phyloP scores from a whole-genome alignment of 1,139 yeast genomes.

The Diutina mesorugosa region DNA sequence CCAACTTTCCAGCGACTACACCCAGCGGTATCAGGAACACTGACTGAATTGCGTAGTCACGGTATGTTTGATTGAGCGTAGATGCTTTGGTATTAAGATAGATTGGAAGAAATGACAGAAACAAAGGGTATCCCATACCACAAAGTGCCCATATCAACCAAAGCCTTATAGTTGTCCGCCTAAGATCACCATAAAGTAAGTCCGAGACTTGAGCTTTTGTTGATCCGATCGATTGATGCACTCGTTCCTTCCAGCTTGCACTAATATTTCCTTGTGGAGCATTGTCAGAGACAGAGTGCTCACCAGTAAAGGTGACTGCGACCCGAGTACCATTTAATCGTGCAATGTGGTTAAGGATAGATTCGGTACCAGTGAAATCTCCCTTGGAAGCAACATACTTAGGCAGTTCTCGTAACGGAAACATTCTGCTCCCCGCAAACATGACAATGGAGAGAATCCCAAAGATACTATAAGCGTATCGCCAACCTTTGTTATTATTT shows the following conservation, averaged over 20 bases:
- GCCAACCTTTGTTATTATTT: neutral
- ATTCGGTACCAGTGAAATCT: neutral
- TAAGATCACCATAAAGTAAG: neutral
- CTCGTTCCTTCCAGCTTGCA: neutral
- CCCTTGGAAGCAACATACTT: neutral
- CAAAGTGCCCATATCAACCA: constrained; percentile 1
- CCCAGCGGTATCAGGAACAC: constrained; percentile 2
- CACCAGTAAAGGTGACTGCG: neutral
- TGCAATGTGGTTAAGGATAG: neutral
- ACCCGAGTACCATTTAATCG: neutral
- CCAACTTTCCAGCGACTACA: neutral
- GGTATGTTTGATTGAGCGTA: neutral
- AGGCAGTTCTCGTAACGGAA: neutral
- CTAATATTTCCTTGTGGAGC: neutral
- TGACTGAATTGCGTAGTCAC: neutral
- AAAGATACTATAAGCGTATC: neutral
- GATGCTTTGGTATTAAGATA: neutral
- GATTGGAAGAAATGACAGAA: neutral
- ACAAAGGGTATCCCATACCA: neutral
- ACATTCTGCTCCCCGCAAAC: neutral
- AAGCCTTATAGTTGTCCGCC: neutral
- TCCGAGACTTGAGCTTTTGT: neutral
- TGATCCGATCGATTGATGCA: neutral
- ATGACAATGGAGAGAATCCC: neutral
- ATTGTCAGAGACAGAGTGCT: neutral